Percentiles rank a stretch among this genome's conserved stretches.
These are phyloP conservation scores for Trichoderma polysporum DNA, from an alignment of 2,329 filamentous ascomycete species.

Conservation along the genomic window DNA sequence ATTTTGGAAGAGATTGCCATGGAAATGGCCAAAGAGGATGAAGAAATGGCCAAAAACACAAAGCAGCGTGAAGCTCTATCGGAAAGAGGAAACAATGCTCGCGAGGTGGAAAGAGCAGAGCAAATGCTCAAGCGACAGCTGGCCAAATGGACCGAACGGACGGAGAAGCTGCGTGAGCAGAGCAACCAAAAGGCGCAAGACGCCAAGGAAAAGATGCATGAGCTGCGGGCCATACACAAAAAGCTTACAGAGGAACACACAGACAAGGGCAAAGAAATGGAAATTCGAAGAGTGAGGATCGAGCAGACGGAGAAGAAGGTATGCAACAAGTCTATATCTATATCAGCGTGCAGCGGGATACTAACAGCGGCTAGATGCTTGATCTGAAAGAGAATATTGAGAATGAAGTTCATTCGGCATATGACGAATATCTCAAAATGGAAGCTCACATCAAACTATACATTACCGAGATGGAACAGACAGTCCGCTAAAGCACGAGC, in stretches of 20 bases:
- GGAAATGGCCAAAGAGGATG: conserved; percentile 89
- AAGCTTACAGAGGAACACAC: conserved; percentile 79
- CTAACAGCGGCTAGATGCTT: conserved; percentile 66
- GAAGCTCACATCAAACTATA: conserved; percentile 96
- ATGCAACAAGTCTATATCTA: conserved; percentile 23
- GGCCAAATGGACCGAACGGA: conserved; percentile 80
- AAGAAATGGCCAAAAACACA: conserved; percentile 76
- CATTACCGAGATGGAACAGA: conserved; percentile 98
- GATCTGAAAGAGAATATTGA: conserved; percentile 98
- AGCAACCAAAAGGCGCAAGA: conserved; percentile 77
- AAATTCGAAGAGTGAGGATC: conserved; percentile 86
- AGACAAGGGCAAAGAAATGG: conserved; percentile 88
- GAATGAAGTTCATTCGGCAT: conserved; percentile 83
- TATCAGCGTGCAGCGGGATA: neutral
- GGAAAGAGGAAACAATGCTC: conserved; percentile 83
- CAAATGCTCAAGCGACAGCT: conserved; percentile 80
- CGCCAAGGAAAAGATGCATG: conserved; percentile 87
- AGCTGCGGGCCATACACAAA: conserved; percentile 75
- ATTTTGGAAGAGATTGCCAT: conserved; percentile 81
- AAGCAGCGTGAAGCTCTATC: conserved; percentile 84
- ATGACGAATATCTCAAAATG: conserved; percentile 96
- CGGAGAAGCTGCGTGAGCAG: conserved; percentile 76
- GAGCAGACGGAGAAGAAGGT: conserved; percentile 99
- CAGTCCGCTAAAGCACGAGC: conserved; percentile 47
- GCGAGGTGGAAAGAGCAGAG: conserved; percentile 88